phyloP scores from a whole-genome alignment of 2,329 filamentous ascomycete genomes.

The Botrytis porri region DNA sequence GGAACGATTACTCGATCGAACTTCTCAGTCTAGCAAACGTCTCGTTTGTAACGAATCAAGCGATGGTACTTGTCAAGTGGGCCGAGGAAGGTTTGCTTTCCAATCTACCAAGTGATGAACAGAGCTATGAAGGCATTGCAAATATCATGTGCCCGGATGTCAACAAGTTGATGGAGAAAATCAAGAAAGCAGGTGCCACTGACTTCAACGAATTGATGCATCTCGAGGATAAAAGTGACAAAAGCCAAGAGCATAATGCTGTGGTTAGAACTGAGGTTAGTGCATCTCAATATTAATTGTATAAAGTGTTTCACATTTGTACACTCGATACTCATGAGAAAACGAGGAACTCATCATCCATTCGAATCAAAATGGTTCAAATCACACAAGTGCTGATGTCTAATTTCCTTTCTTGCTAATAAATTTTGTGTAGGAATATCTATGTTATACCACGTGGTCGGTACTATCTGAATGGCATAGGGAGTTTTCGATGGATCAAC shows the following conservation, averaged over 20 bases:
- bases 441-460: background rate
- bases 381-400: background rate
- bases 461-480: background rate
- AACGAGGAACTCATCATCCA: no score
- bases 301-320: background rate
- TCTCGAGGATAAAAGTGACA: background rate
- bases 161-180: conserved; percentile 37
- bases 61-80: conserved; percentile 38
- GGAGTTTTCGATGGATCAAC: background rate
- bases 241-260: background rate
- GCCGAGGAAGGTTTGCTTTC: conserved; percentile 34
- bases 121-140: conserved; percentile 33
- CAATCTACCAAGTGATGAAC: conserved; percentile 25
- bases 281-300: background rate
- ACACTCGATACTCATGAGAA: background rate
- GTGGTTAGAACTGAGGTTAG: background rate
- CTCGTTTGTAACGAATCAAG: conserved; percentile 38
- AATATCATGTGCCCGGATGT: conserved; percentile 33
- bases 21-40: conserved; percentile 33
- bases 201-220: background rate
- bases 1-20: conserved; percentile 37
- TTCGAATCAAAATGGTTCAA: background rate
- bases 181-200: background rate
- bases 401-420: background rate
- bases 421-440: background rate